Evolutionary conservation across 2,329 filamentous ascomycete species (phyloP).

Genomic region (Ophiostoma pallidulum): DNA sequence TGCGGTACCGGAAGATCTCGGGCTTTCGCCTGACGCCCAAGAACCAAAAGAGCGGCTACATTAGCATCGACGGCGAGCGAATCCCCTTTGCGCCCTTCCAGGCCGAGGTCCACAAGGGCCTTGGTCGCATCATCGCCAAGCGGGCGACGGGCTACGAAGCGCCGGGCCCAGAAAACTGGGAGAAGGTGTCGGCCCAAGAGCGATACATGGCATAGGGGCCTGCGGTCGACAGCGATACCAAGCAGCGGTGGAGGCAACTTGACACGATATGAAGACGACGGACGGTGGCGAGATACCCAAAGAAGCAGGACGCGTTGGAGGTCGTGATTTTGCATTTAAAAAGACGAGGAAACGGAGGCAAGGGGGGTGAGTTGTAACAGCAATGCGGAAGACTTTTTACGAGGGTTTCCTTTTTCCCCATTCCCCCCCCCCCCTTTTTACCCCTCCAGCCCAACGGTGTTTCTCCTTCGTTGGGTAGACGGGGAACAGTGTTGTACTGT

Average conservation of each 20-base stretch:
- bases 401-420: no score
- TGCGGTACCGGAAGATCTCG: slow-evolving; percentile 75
- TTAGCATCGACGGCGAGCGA: slow-evolving; percentile 88
- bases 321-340: not conserved
- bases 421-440: no score
- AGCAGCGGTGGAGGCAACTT: no score
- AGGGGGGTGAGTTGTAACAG: no score
- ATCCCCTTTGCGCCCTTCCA: slow-evolving; percentile 86
- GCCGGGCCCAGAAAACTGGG: slow-evolving; percentile 43
- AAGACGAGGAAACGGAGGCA: no score
- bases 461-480: no score
- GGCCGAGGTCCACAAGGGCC: slow-evolving; percentile 71
- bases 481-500: no score
- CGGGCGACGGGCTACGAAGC: slow-evolving; percentile 64
- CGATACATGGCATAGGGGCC: slow-evolving; percentile 20
- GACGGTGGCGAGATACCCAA: not conserved
- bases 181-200: slow-evolving; percentile 26
- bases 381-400: no score
- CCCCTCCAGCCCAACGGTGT: no score
- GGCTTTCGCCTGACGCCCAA: slow-evolving; percentile 78
- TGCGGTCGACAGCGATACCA: no score
- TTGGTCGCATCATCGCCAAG: slow-evolving; percentile 79
- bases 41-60: slow-evolving; percentile 63
- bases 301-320: not conserved
- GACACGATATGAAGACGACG: no score